Evolutionary conservation across 139 green algal species (phyloP).

Genomic region (Yamagishiella unicocca): DNA sequence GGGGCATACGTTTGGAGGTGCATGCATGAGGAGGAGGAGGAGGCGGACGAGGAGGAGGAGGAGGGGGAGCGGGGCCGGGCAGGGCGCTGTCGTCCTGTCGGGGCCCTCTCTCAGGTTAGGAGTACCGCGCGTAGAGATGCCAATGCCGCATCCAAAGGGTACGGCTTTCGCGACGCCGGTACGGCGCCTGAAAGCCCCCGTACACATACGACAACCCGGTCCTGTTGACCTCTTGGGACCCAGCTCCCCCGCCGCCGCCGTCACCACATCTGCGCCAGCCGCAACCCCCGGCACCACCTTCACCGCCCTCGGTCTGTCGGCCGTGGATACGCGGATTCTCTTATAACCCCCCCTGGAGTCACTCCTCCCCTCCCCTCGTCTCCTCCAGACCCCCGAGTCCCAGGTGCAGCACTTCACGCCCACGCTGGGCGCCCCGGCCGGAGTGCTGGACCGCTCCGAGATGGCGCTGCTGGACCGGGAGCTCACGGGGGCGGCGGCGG

Average conservation of each 20-base stretch:
- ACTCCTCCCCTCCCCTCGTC: neutral
- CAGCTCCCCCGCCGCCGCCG: neutral
- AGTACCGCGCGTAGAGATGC: too few relatives aligned
- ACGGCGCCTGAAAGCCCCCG: too few relatives aligned
- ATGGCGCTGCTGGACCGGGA: neutral
- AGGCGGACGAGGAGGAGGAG: too few relatives aligned
- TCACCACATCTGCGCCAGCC: neutral
- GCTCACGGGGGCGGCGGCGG: neutral
- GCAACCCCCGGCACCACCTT: neutral
- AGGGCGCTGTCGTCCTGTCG: too few relatives aligned
- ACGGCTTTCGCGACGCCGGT: too few relatives aligned
- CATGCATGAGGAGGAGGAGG: too few relatives aligned
- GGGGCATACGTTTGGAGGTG: too few relatives aligned
- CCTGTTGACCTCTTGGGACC: neutral
- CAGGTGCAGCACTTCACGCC: neutral
- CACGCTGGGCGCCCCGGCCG: neutral
- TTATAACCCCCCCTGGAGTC: too few relatives aligned
- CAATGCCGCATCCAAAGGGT: too few relatives aligned
- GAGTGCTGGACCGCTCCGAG: neutral
- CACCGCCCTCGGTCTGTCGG: neutral
- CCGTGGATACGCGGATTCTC: too few relatives aligned
- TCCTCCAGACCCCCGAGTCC: slow-evolving; percentile 12
- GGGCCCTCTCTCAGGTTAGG: too few relatives aligned
- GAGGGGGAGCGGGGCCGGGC: too few relatives aligned
- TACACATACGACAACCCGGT: neutral